Evolutionary conservation across 1,139 yeast species (phyloP).

Genomic region (Debaryomyces coudertii): DNA sequence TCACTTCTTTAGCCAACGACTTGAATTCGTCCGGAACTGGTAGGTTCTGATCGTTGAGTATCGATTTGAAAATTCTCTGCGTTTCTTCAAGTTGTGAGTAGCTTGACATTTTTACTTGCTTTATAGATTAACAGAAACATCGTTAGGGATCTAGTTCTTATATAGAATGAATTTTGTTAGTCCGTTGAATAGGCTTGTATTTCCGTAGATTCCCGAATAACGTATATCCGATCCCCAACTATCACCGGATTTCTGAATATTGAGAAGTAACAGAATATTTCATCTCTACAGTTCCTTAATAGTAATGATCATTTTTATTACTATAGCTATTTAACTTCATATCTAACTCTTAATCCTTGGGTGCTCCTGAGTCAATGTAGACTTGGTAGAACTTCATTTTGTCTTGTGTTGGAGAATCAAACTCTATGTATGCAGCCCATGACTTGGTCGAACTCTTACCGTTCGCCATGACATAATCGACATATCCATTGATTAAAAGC

Average conservation of each 20-base stretch:
- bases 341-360: not conserved
- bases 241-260: not conserved
- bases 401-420: constrained; percentile 14
- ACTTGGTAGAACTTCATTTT: constrained; percentile 26
- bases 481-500: constrained; percentile 25
- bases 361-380: constrained; percentile 22
- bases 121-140: not conserved
- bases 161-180: not conserved
- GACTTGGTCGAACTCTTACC: constrained; percentile 21
- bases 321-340: too few species aligned
- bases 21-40: constrained; percentile 24
- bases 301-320: too few species aligned
- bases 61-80: constrained; percentile 19
- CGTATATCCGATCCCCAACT: constrained; percentile 2
- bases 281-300: too few species aligned
- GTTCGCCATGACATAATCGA: constrained; percentile 24
- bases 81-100: constrained; percentile 21
- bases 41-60: constrained; percentile 19
- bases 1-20: constrained; percentile 17
- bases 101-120: not conserved
- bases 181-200: constrained; percentile 1
- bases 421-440: constrained; percentile 24
- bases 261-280: too few species aligned
- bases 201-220: not conserved
- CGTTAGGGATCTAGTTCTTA: not conserved